Conservation (phyloP, 2,329 filamentous ascomycete species). For the Cryphonectria nitschkei region DNA sequence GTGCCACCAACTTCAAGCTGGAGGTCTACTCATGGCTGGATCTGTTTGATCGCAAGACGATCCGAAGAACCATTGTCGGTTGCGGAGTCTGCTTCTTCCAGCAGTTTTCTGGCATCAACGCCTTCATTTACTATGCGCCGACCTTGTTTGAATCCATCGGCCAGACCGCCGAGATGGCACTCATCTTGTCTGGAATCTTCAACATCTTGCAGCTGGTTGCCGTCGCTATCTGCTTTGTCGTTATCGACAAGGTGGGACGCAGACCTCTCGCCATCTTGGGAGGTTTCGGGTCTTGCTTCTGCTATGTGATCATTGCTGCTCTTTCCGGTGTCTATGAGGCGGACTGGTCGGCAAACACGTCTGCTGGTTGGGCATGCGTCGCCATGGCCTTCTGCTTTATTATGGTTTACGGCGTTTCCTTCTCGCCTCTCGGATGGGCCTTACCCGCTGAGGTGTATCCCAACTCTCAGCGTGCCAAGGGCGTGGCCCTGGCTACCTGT, state of each 20-base stretch:
- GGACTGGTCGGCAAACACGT: conserved; percentile 49
- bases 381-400: conserved; percentile 36
- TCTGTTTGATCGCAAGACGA: conserved; percentile 42
- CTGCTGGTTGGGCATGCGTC: conserved; percentile 59
- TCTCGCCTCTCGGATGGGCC: conserved; percentile 41
- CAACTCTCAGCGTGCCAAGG: conserved; percentile 63
- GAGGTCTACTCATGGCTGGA: conserved; percentile 51
- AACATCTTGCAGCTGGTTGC: conserved; percentile 51
- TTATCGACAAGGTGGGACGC: conserved; percentile 51
- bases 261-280: conserved; percentile 49
- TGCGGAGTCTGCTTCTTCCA: conserved; percentile 57
- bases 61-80: conserved; percentile 46
- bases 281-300: conserved; percentile 52
- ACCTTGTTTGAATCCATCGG: conserved; percentile 44
- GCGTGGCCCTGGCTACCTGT: conserved; percentile 61
- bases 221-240: conserved; percentile 51
- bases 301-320: conserved; percentile 55
- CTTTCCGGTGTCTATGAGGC: conserved; percentile 53
- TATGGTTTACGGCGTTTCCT: conserved; percentile 17
- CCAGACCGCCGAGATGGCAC: conserved; percentile 17
- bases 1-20: conserved; percentile 14
- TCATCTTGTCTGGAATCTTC: conserved; percentile 37
- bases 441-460: conserved; percentile 64
- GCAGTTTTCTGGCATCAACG: conserved; percentile 57
- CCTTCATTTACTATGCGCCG: conserved; percentile 54